Evolutionary conservation across 768 basidiomycete species (phyloP), one percentile per base, ranked within the genome.

Genomic region (Termitomyces sp.): DNA sequence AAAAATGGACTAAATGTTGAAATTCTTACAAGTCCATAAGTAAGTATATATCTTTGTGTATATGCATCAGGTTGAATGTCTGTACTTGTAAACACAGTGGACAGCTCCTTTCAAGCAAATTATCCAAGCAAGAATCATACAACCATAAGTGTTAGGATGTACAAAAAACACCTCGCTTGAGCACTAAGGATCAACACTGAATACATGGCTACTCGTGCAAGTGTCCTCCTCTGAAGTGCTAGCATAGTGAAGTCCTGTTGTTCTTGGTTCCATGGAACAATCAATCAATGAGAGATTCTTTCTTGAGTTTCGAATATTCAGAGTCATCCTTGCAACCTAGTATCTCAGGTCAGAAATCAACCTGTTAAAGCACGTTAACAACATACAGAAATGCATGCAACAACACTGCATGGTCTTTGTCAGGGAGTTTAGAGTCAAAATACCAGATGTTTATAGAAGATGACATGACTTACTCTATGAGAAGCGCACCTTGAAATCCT

Each of bases 401-500:
- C 34, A 51, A 51, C 50, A n/a, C 50, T 51, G 24, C 50, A 51
- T 0, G 50, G 50, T 37, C 50, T 51, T 5, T n/a, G 1, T 27
- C 0, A 1, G 5, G 24, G 3, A 51, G n/a, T 37, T 9, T 20
- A 37, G 10, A 3, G 24, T 22, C 26, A 37, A 20, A 26, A 7
- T 3, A 37, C 24, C 27, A 16, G 24, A 26, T 2, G 16, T 22
- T 22, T 14, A 22, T 4, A 50, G 14, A 27, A 26, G 16, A n/a
- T 37, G 3, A 27, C 26, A 31, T 31, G 12, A 36, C 41, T 8
- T 34, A 58, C 57, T 32, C 57, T 32, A 46, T 53, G 0, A 26
- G 26, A 48, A 39, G 51, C 6, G 51, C 51, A 29, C 51, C 51
- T 52, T 52, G 51, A 20, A 52, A 52, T 20, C 51, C 51, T 52